A percentile compares a stretch with the other conserved stretches of the same genome.
Conservation (phyloP, 495 filamentous ascomycete genomes). For the Trichodelitschia bisporula region DNA sequence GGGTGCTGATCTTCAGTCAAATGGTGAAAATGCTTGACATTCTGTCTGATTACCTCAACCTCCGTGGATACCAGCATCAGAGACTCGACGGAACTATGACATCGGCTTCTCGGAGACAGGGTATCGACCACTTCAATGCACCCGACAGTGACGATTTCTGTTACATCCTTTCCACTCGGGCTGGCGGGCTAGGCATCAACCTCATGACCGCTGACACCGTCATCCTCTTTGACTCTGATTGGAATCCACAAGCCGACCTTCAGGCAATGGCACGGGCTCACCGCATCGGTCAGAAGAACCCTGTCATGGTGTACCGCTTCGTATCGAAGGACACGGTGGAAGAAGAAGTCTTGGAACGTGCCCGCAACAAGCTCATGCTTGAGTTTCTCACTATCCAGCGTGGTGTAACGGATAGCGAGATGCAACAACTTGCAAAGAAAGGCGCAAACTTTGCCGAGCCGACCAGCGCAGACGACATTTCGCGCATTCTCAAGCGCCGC, state of each 20-base stretch:
- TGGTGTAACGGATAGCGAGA: slow-evolving; percentile 72
- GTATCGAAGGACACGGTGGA: slow-evolving; percentile 97
- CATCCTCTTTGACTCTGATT: slow-evolving; percentile 94
- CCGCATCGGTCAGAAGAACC: slow-evolving; percentile 86
- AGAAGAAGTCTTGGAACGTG: slow-evolving; percentile 87
- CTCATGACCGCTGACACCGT: slow-evolving; percentile 97
- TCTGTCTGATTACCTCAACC: slow-evolving; percentile 71
- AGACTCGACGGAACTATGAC: slow-evolving; percentile 87
- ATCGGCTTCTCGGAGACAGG: slow-evolving; percentile 56
- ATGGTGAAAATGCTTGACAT: slow-evolving; percentile 99
- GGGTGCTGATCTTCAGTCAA: slow-evolving; percentile 94
- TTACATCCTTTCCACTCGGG: slow-evolving; percentile 84
- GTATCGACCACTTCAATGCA: slow-evolving; percentile 96
- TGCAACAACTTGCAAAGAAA: slow-evolving; percentile 31
- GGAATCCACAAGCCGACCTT: slow-evolving; percentile 96
- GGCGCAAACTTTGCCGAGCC: slow-evolving; percentile 35
- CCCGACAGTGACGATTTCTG: slow-evolving; percentile 86
- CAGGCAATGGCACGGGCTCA: slow-evolving; percentile 98
- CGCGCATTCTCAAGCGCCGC: slow-evolving; percentile 73
- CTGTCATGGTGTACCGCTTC: slow-evolving; percentile 83
- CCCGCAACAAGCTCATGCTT: slow-evolving; percentile 93
- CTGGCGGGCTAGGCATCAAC: slow-evolving; percentile 93
- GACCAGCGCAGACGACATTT: slow-evolving; percentile 71
- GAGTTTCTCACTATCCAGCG: slow-evolving; percentile 95
- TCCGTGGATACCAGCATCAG: slow-evolving; percentile 78